Evolutionary conservation across 176 grass and related monocot species (phyloP), one percentile per base, ranked within the genome.

Genomic region (Pontederia paniculata): DNA sequence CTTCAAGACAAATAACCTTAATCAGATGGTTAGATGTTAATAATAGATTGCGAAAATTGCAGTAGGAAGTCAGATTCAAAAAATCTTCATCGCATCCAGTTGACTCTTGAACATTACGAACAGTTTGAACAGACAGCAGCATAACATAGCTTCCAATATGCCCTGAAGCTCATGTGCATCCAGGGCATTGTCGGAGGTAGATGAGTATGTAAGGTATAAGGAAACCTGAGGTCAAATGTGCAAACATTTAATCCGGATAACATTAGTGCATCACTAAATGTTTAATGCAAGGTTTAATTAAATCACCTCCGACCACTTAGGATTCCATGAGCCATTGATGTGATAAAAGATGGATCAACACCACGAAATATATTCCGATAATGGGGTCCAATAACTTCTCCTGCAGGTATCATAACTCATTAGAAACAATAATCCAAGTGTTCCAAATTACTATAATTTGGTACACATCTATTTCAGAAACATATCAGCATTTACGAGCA

Each of bases 301-400:
- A 18, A 60, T 73, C 48, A 97, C 91, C 83, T 90, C 71, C 73
- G 77, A 21, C 91, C 91, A 9, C 81, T 97, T 48, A 97, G 86
- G 56, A 90, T 69, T 50, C 83, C 79, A 19, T 79, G 80, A 31
- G 83, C 83, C 82, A 90, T 50, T 57, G 81, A 65, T 72, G 72
- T 81, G 70, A 63, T 73, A 69, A 87, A 96, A 42, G 86, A 83
- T 57, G 79, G 80, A 79, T 70, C 56, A 69, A 76, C 71, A n/a
- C 70, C 65, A 21, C 44, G 56, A 72, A 90, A 97, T 75, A 79
- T 52, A 48, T 74, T 81, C 9, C 41, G 44, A 8, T 81, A 97
- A 60, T 77, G 63, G 58, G 86, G 75, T 66, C 52, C 42, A 41
- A 88, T 68, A 52, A 97, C 62, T 81, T 97, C 54, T 0, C 69